A percentile compares a stretch with the other conserved stretches of the same genome.
Evolutionary conservation across 1,284 basidiomycete species (phyloP).

Genomic region (Abortiporus biennis): DNA sequence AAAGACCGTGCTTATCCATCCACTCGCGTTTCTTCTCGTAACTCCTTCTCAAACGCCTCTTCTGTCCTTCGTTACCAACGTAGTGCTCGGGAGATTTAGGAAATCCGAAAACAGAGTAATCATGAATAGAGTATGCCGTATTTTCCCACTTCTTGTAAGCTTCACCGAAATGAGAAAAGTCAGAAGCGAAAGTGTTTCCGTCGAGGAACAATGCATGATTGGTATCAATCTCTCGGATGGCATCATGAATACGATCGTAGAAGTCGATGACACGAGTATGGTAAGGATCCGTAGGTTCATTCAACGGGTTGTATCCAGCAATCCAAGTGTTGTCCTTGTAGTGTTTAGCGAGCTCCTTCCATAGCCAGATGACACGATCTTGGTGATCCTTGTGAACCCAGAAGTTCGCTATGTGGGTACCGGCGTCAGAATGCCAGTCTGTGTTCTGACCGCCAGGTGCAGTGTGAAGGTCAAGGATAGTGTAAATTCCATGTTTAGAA

Average conservation of each 20-base stretch:
- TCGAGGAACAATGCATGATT: conserved; percentile 64
- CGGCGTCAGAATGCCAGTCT: conserved; percentile 49
- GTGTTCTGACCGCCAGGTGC: conserved; percentile 56
- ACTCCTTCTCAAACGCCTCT: conserved; percentile 39
- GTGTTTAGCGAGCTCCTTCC: conserved; percentile 59
- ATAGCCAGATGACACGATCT: conserved; percentile 63
- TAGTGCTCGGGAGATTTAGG: conserved; percentile 58
- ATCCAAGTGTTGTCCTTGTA: conserved; percentile 66
- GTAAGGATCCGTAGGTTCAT: conserved; percentile 66
- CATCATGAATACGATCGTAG: conserved; percentile 59
- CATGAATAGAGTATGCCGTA: conserved; percentile 72
- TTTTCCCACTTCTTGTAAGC: conserved; percentile 51
- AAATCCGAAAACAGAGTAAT: conserved; percentile 69
- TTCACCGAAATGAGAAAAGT: conserved; percentile 68
- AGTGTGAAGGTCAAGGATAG: conserved; percentile 57
- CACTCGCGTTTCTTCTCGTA: conserved; percentile 65
- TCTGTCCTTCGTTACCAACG: conserved; percentile 46
- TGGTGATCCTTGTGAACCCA: conserved; percentile 78
- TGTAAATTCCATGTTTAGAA: conserved; percentile 51
- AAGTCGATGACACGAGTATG: conserved; percentile 47
- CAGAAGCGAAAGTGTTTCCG: conserved; percentile 72
- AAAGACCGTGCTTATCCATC: conserved; percentile 60
- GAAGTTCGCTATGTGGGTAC: conserved; percentile 52
- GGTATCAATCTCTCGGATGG: conserved; percentile 59
- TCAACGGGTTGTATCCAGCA: conserved; percentile 69